Conservation (phyloP, 805 yeast genomes). For the Lipomyces anomalus region DNA sequence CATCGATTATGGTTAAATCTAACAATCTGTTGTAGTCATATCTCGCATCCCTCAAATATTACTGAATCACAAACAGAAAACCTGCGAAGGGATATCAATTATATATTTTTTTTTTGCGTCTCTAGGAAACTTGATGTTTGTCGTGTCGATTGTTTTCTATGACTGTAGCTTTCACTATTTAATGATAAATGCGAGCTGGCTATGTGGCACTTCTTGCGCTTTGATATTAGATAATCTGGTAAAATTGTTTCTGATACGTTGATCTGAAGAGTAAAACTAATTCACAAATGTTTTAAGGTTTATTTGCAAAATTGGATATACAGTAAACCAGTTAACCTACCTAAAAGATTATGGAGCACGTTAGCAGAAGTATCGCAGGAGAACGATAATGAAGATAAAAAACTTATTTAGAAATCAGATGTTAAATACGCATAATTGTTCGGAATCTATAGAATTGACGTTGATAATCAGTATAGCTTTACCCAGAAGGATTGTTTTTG, state of each 20-base stretch:
- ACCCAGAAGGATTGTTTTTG: no score
- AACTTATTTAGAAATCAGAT: no score
- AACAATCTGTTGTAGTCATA: conserved; percentile 5
- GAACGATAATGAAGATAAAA: no score
- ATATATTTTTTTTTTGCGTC: conserved; percentile 93
- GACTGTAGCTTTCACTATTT: conserved; percentile 66
- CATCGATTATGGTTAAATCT: background rate
- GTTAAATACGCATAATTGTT: no score
- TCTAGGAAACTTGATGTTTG: conserved; percentile 87
- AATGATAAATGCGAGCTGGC: conserved; percentile 83
- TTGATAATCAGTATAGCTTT: no score
- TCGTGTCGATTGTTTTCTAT: conserved; percentile 66
- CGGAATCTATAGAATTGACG: no score
- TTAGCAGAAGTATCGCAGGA: no score
- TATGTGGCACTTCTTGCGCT: conserved; percentile 87
- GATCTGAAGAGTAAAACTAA: background rate
- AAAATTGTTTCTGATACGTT: background rate
- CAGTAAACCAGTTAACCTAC: no score
- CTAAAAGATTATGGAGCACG: no score
- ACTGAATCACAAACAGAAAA: conserved; percentile 76
- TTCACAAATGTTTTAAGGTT: background rate
- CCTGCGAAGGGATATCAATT: conserved; percentile 92
- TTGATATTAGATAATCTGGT: conserved; percentile 54
- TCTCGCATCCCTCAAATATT: conserved; percentile 90
- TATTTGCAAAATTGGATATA: background rate